Conservation (phyloP, 129 eudicot genomes). For the Glebionis coronaria region DNA sequence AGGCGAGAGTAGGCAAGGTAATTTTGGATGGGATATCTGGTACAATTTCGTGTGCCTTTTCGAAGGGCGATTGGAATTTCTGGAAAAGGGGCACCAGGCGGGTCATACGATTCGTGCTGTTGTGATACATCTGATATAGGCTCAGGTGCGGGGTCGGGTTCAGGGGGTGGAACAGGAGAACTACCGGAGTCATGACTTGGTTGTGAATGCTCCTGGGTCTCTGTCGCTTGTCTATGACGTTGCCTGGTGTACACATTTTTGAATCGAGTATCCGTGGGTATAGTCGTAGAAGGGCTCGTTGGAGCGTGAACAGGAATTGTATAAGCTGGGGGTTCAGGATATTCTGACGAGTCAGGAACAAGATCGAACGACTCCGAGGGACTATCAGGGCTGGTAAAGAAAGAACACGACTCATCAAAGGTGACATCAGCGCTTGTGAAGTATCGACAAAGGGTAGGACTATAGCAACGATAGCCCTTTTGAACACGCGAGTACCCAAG, state of each 20-base stretch:
- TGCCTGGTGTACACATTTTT: background rate
- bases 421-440: background rate
- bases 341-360: too few relatives aligned
- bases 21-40: too few relatives aligned
- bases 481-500: background rate
- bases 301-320: background rate
- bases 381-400: background rate
- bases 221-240: background rate
- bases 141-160: background rate
- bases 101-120: background rate
- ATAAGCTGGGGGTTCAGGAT: too few relatives aligned
- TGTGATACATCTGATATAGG: background rate
- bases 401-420: background rate
- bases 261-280: background rate
- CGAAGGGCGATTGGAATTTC: slow-evolving; percentile 1
- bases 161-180: too few relatives aligned
- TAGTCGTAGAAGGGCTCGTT: background rate
- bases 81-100: background rate
- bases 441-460: background rate
- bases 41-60: too few relatives aligned
- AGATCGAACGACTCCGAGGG: too few relatives aligned
- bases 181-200: too few relatives aligned
- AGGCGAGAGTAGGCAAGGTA: too few relatives aligned
- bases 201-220: too few relatives aligned
- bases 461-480: background rate